These are phyloP conservation scores for Arctostaphylos glauca DNA, from an alignment of 148 eudicot species.

Conservation along the genomic window DNA sequence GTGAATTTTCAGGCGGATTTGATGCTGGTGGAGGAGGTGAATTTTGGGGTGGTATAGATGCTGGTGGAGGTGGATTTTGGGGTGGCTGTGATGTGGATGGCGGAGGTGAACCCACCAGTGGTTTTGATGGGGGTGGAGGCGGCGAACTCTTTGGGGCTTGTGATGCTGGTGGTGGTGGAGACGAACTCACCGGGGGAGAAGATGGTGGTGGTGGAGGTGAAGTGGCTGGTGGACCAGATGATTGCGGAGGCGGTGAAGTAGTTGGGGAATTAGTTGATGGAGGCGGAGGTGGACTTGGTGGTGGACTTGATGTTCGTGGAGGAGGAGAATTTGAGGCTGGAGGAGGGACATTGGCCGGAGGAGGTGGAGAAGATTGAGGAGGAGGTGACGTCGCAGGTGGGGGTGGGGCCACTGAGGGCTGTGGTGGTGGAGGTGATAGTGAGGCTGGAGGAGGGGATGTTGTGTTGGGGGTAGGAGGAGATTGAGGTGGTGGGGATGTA, in stretches of 20 bases:
- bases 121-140: slow-evolving; percentile 26
- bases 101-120: slow-evolving; percentile 23
- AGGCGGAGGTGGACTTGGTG: slow-evolving; percentile 26
- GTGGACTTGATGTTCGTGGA: slow-evolving; percentile 28
- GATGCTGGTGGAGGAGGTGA: slow-evolving; percentile 37
- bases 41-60: slow-evolving; percentile 27
- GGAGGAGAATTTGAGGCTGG: slow-evolving; percentile 30
- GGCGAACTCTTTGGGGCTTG: slow-evolving; percentile 21
- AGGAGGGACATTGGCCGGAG: slow-evolving; percentile 10
- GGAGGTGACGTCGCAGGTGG: slow-evolving; percentile 26
- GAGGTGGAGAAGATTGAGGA: slow-evolving; percentile 23
- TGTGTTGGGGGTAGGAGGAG: slow-evolving; percentile 26
- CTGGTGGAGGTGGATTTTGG: slow-evolving; percentile 28
- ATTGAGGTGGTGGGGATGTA: slow-evolving; percentile 29
- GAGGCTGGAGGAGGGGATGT: slow-evolving; percentile 32
- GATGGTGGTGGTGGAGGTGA: slow-evolving; percentile 23
- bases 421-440: slow-evolving; percentile 37
- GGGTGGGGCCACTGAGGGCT: slow-evolving; percentile 25
- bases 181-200: slow-evolving; percentile 10
- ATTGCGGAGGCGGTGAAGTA: slow-evolving; percentile 26
- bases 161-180: slow-evolving; percentile 31
- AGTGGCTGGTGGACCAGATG: slow-evolving; percentile 18
- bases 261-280: slow-evolving; percentile 28
- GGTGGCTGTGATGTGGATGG: slow-evolving; percentile 21
- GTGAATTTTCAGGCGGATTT: slow-evolving; percentile 28